Percentiles rank a stretch among this genome's conserved stretches.
phyloP scores from a whole-genome alignment of 2,329 filamentous ascomycete genomes.

The Claviceps sorghi region DNA sequence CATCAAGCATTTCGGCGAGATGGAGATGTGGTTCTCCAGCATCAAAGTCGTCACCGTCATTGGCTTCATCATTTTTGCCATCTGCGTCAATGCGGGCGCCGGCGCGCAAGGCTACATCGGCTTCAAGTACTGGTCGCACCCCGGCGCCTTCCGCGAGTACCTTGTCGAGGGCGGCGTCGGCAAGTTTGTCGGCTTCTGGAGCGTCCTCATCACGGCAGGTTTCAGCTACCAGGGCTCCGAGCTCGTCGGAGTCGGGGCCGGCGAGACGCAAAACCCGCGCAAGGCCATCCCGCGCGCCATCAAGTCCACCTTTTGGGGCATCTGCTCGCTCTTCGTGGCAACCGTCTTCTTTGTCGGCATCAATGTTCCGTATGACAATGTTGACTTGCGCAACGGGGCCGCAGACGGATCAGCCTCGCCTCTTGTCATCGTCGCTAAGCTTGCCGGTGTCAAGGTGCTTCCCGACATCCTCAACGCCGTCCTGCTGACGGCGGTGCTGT shows the following conservation, averaged over 20 bases:
- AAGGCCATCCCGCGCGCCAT: conserved; percentile 61
- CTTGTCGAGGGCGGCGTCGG: conserved; percentile 38
- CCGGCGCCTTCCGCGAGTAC: conserved; percentile 53
- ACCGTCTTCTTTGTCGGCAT: conserved; percentile 59
- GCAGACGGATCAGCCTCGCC: conserved; percentile 51
- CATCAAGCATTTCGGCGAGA: conserved; percentile 58
- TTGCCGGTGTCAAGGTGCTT: conserved; percentile 49
- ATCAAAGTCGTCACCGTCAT: conserved; percentile 65
- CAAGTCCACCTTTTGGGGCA: conserved; percentile 60
- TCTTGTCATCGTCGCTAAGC: conserved; percentile 44
- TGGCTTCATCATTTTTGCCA: conserved; percentile 63
- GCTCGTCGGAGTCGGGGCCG: conserved; percentile 63
- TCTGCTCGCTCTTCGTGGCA: conserved; percentile 52
- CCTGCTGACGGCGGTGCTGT: conserved; percentile 62
- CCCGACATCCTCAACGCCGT: conserved; percentile 64
- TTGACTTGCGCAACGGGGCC: conserved; percentile 33
- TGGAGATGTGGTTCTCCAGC: conserved; percentile 65
- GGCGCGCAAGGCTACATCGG: conserved; percentile 57
- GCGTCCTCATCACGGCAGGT: conserved; percentile 52
- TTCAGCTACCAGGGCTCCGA: conserved; percentile 62
- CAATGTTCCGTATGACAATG: conserved; percentile 49
- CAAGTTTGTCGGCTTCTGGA: conserved; percentile 56
- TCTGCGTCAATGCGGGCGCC: conserved; percentile 59
- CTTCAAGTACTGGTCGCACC: conserved; percentile 55
- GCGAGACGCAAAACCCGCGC: conserved; percentile 58